Base-by-base conservation (phyloP, 1,284 basidiomycete genomes). In the Ganoderma lucidum region DNA sequence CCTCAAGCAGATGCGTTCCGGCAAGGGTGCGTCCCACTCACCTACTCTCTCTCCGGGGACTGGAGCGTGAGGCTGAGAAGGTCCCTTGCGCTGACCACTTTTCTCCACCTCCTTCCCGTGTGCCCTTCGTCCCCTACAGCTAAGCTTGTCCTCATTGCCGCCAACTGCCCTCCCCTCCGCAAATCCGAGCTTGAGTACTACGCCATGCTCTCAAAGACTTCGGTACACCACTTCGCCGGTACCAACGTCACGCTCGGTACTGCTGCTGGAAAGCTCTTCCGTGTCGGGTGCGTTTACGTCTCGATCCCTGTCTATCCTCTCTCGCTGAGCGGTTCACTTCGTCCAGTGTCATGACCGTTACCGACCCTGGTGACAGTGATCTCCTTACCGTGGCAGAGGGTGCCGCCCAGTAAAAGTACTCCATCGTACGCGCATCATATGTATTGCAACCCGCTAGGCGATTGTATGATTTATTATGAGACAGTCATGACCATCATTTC, bases 111-210 rank as follows among this genome's bases (percentile, higher is more conserved):
- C 74, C 64, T 73, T 63, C 64, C 39, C 65, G 39, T 41, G 39
- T 41, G 39, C 12, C 10, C 6, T 65, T 35, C 71, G 41, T 65
- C 63, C 56, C 39, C 58, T 76, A 62, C 82, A 98, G 98, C 97
- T 83, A 99, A 99, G 87, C 95, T 99, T 78, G 93, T 99, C 80
- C 87, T 99, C 82, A 99, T 99, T 82, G 96, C 97, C 79, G 97
- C 96, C 78, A 99, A 99, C 89, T 98, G 96, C 86, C 98, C 97
- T 70, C 98, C 98, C 74, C 91, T 99, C 75, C 95, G 98, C 85
- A 98, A 98, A 85, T 98, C 97, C 70, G 98, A 99, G 90, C 89
- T 99, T 74, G 98, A 99, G 89, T 99, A 99, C 90, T 99, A 99
- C 83, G 98, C 98, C 86, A 99, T 99, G 97, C 89, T 99, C 78